A percentile compares a stretch with the other conserved stretches of the same genome.
Conservation (phyloP, 2,329 filamentous ascomycete genomes). For the Alternaria brassicae region DNA sequence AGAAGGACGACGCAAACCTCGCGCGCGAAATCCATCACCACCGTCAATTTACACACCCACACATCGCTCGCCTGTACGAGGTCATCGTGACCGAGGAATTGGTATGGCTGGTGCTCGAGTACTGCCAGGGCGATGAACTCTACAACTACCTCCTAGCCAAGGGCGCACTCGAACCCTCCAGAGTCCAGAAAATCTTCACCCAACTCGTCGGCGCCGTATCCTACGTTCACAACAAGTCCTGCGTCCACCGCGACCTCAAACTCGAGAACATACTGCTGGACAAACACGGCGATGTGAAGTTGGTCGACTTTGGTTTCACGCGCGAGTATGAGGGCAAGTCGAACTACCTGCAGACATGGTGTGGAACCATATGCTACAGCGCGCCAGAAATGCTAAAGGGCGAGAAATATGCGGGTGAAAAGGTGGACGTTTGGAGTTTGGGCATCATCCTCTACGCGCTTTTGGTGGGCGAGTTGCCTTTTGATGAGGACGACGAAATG, state of each 20-base stretch:
- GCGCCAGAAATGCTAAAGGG: slow-evolving; percentile 98
- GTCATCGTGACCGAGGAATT: slow-evolving; percentile 94
- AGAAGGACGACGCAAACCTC: slow-evolving; percentile 93
- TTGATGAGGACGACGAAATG: slow-evolving; percentile 93
- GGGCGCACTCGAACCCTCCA: slow-evolving; percentile 81
- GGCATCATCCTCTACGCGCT: slow-evolving; percentile 86
- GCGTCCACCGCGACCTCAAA: slow-evolving; percentile 95
- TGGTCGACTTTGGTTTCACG: slow-evolving; percentile 98
- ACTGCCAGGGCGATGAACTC: slow-evolving; percentile 93
- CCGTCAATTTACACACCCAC: slow-evolving; percentile 94
- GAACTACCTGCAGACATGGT: slow-evolving; percentile 96
- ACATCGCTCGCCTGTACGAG: slow-evolving; percentile 96
- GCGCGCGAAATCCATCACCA: slow-evolving; percentile 98
- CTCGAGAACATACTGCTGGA: slow-evolving; percentile 96
- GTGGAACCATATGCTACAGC: slow-evolving; percentile 96
- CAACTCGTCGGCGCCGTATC: slow-evolving; percentile 93
- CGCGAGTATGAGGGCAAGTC: slow-evolving; percentile 95
- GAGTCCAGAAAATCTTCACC: slow-evolving; percentile 94
- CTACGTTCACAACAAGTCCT: slow-evolving; percentile 94
- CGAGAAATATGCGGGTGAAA: slow-evolving; percentile 96
- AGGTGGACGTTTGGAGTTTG: slow-evolving; percentile 95
- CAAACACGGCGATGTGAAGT: slow-evolving; percentile 95
- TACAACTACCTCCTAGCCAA: slow-evolving; percentile 94
- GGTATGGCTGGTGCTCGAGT: slow-evolving; percentile 97
- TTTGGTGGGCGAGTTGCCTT: slow-evolving; percentile 85